Evolutionary conservation across 1,284 basidiomycete species (phyloP), one percentile per base, ranked within the genome.

Genomic region (Meira nashicola): DNA sequence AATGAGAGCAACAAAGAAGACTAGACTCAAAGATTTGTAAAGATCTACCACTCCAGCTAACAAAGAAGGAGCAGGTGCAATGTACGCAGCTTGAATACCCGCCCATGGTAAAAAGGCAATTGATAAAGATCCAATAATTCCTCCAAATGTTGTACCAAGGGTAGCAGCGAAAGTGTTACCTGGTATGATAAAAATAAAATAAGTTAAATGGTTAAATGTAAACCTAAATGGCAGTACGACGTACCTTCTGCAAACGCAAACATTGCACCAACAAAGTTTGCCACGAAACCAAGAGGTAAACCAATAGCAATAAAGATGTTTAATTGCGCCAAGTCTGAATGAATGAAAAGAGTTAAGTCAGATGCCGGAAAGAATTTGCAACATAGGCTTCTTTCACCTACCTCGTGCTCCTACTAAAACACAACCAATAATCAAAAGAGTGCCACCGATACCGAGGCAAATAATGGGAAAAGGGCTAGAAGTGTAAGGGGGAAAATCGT

Each of bases 61-160:
- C 21, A 51, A 58, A 47, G 54, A 59, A 12, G 3, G n/a, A 5
- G 54, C 60, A 2, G 60, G 55, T 10, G 33, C 21, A 19, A 68
- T n/a, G 59, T 70, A 70, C 43, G 64, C 56, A 12, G 50, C 14
- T 23, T 68, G 63, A 19, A 70, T 63, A 4, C 68, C 66, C 8
- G 68, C 66, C 68, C 68, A 70, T 39, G 68, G 68, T 2, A 70
- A 57, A 64, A 70, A 68, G 51, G 63, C 60, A 9, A 70, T n/a
- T 5, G 43, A 61, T 1, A 55, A 17, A 15, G 61, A 63, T 5
- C 64, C 61, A 38, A 70, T 39, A 1, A 70, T 43, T 1, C 64
- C 64, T 5, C 60, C 66, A 3, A 70, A 52, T 21, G 58, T 48
- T 12, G 66, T 63, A 1, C 57, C 25, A 25, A 59, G 53, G 0